Evolutionary conservation across 2,329 filamentous ascomycete species (phyloP).

Genomic region (Drechslerella coelobrocha): DNA sequence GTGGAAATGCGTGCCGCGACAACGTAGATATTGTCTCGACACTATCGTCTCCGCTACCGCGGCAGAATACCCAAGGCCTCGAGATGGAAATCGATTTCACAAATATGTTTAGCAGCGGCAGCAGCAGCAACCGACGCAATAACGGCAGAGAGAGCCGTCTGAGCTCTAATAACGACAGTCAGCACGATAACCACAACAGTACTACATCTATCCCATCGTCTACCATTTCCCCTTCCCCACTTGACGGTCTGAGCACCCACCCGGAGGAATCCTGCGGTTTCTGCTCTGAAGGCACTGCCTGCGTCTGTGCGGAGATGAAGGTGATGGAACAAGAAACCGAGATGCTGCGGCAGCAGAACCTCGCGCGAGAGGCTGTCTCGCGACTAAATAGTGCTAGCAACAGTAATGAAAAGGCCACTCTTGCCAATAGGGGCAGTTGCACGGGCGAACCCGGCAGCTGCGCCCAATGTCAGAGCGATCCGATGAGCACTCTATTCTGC

Average conservation of each 20-base stretch:
- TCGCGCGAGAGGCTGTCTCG: slow-evolving; percentile 40
- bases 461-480: slow-evolving; percentile 77
- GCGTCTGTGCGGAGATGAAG: slow-evolving; percentile 75
- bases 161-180: not conserved
- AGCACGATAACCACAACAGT: not conserved
- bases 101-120: slow-evolving; percentile 38
- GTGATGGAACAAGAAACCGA: slow-evolving; percentile 53
- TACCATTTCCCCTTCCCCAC: slow-evolving; percentile 66
- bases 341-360: slow-evolving; percentile 32
- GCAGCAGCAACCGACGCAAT: slow-evolving; percentile 27
- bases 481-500: slow-evolving; percentile 82
- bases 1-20: slow-evolving; percentile 37
- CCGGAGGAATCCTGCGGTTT: slow-evolving; percentile 78
- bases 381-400: slow-evolving; percentile 59
- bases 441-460: slow-evolving; percentile 78
- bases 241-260: slow-evolving; percentile 52
- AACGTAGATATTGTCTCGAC: slow-evolving; percentile 40
- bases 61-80: slow-evolving; percentile 29
- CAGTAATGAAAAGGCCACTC: slow-evolving; percentile 56
- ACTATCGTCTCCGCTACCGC: slow-evolving; percentile 29
- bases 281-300: slow-evolving; percentile 81
- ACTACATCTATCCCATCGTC: slow-evolving; percentile 10
- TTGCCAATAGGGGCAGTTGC: slow-evolving; percentile 61
- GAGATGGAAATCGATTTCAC: slow-evolving; percentile 78
- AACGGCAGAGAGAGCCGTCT: slow-evolving; percentile 8